Base-by-base conservation (phyloP, 2,329 filamentous ascomycete genomes). In the Dothideomycetes sp. region DNA sequence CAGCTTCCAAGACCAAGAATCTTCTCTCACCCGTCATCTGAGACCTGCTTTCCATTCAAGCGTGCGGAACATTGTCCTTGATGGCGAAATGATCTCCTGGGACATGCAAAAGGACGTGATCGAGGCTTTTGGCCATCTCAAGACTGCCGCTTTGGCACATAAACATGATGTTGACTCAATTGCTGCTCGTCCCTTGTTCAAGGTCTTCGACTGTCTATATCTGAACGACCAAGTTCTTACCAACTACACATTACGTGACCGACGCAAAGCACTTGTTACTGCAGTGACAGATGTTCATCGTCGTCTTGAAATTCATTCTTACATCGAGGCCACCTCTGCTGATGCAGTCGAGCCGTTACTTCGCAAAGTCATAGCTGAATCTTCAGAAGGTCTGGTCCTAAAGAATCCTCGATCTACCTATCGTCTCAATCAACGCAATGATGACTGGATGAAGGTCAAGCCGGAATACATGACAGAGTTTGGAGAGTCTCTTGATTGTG, bases 61-160 rank as follows among this genome's bases (percentile, higher is more conserved):
- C 2, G 86, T 96, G 1, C 72, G 80, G 12, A 95, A 84, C 55
- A 72, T 94, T 49, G 94, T 98, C 35, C 70, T 98, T 0, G 91
- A 98, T 53, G 91, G 91, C 8, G 91, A 98, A 59, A 98, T 98
- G 91, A 87, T 98, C 44, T 94, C 88, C 1, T 98, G 91, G 91
- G 86, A 96, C 56, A 84, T 87, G 46, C 77, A 81, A 31, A 70
- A 83, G 35, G 83, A 94, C 63, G 82, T 82, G 41, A 83, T 91
- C 38, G 82, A 94, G 12, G 78, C 82, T 0, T 98, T 98, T 58
- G 91, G 91, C 6, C 93, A 85, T 0, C 70, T 98, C 34, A 98
- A 98, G 63, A 89, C 86, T 1, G 89, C 88, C 0, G 89, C 89
- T 0, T 63, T 94, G 22, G 73, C 80, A 0, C 84, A 89, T 53